Base-by-base conservation (phyloP, 345 rosid genomes). In the Zanthoxylum bungeanum region DNA sequence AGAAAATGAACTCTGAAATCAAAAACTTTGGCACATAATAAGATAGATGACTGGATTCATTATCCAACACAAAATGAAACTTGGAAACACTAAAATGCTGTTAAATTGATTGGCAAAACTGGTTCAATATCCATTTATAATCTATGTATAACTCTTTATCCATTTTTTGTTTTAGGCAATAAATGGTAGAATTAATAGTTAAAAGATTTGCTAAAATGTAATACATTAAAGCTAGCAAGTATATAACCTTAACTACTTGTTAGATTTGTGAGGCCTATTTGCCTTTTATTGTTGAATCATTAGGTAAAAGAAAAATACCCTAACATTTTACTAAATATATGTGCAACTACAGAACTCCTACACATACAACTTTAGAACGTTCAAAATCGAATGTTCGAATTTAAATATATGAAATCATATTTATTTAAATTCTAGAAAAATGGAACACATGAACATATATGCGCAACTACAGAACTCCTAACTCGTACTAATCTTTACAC, bases 1-100 rank as follows among this genome's bases (percentile, higher is more conserved):
- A 89, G 68, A 78, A 89, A 69, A 67, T 79, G 89, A 77, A 91
- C 91, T n/a, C 93, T 90, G 80, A 65, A 74, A 73, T 64, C 47
- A 16, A 61, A 69, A 69, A n/a, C 49, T 62, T 56, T 51, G 8
- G 14, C 25, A 9, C n/a, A 66, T 36, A 34, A 73, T 56, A 16
- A 55, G 42, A 50, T 27, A 52, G 62, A 19, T 50, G 60, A n/a
- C n/a, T n/a, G n/a, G n/a, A 47, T 69, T 40, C 52, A 25, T 27
- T 24, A 60, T 22, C 46, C 22, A 69, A 6, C 8, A 11, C 11
- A 40, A 44, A 30, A 21, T 21, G 21, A 46, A 59, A 46, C 44
- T 46, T 60, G 33, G 58, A 39, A 17, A 60, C 62, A 70, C 12
- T 14, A 44, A 46, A 58, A 7, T 22, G 24, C 14, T 14, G 66